These are phyloP conservation scores for Endoconidiophora polonica DNA, from an alignment of 2,329 filamentous ascomycete species.

Conservation along the genomic window DNA sequence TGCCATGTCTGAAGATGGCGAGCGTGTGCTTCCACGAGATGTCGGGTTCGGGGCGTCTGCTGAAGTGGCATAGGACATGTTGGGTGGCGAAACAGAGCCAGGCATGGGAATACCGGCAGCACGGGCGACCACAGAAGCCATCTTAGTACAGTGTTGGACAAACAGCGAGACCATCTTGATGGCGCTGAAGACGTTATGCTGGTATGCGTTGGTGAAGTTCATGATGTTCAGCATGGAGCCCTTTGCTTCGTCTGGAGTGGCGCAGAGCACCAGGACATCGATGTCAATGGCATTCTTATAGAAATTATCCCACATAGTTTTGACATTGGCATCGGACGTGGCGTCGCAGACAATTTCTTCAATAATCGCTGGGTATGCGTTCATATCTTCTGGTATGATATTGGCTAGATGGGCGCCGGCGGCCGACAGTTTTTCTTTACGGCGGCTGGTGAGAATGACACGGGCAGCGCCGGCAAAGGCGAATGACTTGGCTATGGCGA, in stretches of 20 bases:
- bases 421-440: slow-evolving; percentile 16
- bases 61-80: neutral
- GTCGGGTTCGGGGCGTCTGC: neutral
- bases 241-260: slow-evolving; percentile 11
- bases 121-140: neutral
- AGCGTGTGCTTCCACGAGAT: neutral
- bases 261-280: slow-evolving; percentile 20
- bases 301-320: slow-evolving; percentile 19
- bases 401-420: slow-evolving; percentile 15
- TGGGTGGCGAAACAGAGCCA: neutral
- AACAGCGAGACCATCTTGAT: slow-evolving; percentile 9
- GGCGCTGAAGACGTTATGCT: slow-evolving; percentile 9
- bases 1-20: neutral
- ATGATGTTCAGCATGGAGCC: slow-evolving; percentile 11
- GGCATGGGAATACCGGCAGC: neutral
- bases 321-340: slow-evolving; percentile 14
- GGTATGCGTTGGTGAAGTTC: slow-evolving; percentile 4
- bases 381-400: neutral
- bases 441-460: slow-evolving; percentile 26
- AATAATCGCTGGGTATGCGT: slow-evolving; percentile 12
- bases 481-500: slow-evolving; percentile 44
- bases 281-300: slow-evolving; percentile 15
- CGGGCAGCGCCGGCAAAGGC: slow-evolving; percentile 22
- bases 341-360: slow-evolving; percentile 17
- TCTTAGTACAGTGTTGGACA: neutral